phyloP scores from a whole-genome alignment of 345 rosid genomes.

The Corchorus olitorius region DNA sequence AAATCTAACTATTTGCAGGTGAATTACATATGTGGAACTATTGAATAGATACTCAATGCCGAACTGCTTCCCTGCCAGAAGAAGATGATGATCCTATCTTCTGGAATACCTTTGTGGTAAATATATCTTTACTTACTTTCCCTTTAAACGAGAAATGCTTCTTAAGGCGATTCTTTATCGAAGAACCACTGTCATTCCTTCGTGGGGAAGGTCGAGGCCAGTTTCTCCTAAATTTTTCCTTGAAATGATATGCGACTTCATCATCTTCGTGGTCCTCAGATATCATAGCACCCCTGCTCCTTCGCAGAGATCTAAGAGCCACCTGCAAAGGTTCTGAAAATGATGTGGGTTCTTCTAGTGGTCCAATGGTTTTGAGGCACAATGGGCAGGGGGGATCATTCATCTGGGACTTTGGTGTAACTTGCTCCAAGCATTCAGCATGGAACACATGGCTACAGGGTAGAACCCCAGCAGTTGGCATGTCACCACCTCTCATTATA shows the following conservation, averaged over 20 bases:
- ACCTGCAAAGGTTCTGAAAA: constrained; percentile 64
- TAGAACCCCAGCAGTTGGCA: constrained; percentile 81
- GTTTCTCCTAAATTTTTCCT: constrained; percentile 43
- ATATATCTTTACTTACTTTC: constrained; percentile 35
- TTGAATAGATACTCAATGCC: constrained; percentile 22
- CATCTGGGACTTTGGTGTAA: constrained; percentile 61
- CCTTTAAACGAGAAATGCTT: constrained; percentile 48
- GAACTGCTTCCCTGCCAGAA: constrained; percentile 30
- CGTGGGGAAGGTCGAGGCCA: constrained; percentile 32
- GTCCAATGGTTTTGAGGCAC: constrained; percentile 56
- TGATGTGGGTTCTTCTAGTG: constrained; percentile 44
- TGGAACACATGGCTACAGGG: constrained; percentile 86
- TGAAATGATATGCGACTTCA: constrained; percentile 35
- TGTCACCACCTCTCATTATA: constrained; percentile 68
- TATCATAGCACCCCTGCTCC: constrained; percentile 47
- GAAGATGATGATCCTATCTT: constrained; percentile 39
- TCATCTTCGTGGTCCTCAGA: constrained; percentile 43
- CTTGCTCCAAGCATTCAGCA: constrained; percentile 89
- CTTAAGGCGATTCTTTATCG: constrained; percentile 45
- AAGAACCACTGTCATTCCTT: constrained; percentile 41
- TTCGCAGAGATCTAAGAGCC: constrained; percentile 65
- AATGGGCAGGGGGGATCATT: constrained; percentile 77
- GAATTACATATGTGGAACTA: constrained; percentile 27
- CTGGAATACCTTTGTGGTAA: constrained; percentile 32
- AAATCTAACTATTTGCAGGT: constrained; percentile 25